phyloP scores from a whole-genome alignment of 257 asterid species.

The Henckelia pumila region DNA sequence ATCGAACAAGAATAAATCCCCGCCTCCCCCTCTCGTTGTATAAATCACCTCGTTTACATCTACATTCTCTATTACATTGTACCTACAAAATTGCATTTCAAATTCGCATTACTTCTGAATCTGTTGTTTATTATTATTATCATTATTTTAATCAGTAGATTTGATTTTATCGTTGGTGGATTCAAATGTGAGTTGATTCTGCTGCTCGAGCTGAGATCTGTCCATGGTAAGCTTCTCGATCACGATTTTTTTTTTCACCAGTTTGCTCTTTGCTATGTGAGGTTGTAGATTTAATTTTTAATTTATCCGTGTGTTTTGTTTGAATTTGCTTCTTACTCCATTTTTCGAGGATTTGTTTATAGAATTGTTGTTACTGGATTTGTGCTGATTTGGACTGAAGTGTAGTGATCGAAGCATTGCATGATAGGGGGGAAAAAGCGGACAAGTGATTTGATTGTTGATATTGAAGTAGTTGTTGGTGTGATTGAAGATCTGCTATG shows the following conservation, averaged over 20 bases:
- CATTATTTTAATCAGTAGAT: conserved; percentile 16
- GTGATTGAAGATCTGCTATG: conserved; percentile 35
- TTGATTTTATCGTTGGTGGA: conserved; percentile 28
- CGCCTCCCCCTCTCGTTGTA: conserved; percentile 35
- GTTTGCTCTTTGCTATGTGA: conserved; percentile 21
- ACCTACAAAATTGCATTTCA: conserved; percentile 24
- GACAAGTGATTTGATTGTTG: conserved; percentile 20
- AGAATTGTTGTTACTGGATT: conserved; percentile 24
- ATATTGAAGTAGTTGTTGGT: conserved; percentile 9
- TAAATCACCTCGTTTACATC: conserved; percentile 37
- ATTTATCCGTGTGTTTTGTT: conserved; percentile 21
- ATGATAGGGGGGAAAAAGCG: conserved; percentile 21
- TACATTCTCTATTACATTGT: conserved; percentile 20
- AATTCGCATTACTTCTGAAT: conserved; percentile 9
- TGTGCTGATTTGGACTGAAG: conserved; percentile 28
- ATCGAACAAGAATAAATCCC: conserved; percentile 44
- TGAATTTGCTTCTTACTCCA: conserved; percentile 23
- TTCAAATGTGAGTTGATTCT: conserved; percentile 47
- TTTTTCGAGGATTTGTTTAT: conserved; percentile 2
- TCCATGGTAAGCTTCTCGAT: conserved; percentile 53
- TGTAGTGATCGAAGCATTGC: conserved; percentile 28
- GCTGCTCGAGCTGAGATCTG: conserved; percentile 62
- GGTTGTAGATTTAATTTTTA: conserved; percentile 14
- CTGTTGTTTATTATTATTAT: neutral
- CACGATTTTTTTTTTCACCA: conserved; percentile 18